These are phyloP conservation scores for Cyberlindnera maritima DNA, from an alignment of 805 yeast species.

Conservation along the genomic window DNA sequence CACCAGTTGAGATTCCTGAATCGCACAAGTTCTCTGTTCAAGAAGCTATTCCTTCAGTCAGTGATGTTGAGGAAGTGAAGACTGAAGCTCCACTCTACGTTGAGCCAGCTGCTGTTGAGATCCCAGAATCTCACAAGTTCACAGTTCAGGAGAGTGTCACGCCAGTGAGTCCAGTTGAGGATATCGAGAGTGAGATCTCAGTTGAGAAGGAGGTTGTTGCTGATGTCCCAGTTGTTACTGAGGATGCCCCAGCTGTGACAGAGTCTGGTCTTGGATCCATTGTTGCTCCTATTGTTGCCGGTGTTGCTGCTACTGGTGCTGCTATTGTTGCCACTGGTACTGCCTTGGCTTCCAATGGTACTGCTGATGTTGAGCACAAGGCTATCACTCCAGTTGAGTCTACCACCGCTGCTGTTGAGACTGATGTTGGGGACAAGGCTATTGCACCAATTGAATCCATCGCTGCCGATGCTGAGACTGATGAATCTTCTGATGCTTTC, in stretches of 20 bases:
- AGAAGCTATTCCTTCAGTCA: constrained; percentile 9
- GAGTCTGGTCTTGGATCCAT: background rate
- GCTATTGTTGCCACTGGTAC: constrained; percentile 4
- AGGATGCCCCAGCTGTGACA: background rate
- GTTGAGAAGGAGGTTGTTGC: background rate
- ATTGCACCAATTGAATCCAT: background rate
- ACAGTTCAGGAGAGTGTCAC: no score
- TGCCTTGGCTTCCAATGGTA: constrained; percentile 1
- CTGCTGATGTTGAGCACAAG: background rate
- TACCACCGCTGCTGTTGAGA: no score
- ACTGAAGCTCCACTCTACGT: constrained; percentile 2
- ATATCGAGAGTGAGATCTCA: no score
- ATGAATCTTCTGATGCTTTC: constrained; percentile 3
- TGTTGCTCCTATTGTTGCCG: constrained; percentile 1
- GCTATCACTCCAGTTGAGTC: background rate
- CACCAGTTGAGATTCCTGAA: constrained; percentile 21
- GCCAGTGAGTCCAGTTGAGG: no score
- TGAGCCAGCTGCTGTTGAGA: background rate
- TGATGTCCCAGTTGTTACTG: background rate
- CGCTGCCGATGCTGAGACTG: constrained; percentile 1
- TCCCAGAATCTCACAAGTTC: no score
- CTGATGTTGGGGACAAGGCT: background rate
- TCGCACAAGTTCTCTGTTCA: constrained; percentile 21
- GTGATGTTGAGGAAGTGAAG: constrained; percentile 6
- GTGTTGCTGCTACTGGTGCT: constrained; percentile 4